These are phyloP conservation scores for Theobroma cacao DNA, from an alignment of 345 rosid species.

Conservation along the genomic window DNA sequence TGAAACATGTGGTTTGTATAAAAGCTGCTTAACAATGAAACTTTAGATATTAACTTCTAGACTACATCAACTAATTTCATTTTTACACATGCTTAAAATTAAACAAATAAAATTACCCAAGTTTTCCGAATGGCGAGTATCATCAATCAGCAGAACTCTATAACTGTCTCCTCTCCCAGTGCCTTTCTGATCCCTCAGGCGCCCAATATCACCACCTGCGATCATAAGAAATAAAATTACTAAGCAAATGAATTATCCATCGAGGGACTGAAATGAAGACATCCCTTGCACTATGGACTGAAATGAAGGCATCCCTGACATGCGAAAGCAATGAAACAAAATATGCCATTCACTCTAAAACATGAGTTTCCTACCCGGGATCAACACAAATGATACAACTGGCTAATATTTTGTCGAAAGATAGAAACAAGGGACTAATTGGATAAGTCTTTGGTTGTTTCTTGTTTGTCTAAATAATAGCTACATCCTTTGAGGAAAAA, in stretches of 20 bases:
- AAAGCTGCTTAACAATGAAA: not conserved
- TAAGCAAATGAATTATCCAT: not conserved
- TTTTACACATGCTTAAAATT: not conserved
- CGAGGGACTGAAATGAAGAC: not conserved
- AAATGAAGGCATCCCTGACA: not conserved
- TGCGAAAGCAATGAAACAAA: not conserved
- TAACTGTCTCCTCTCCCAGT: constrained; percentile 32
- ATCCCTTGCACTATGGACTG: not conserved
- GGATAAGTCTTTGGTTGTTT: not conserved
- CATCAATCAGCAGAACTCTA: constrained; percentile 32
- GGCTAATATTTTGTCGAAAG: not conserved
- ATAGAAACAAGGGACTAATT: not conserved
- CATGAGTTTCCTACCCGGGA: not conserved
- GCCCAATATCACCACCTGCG: constrained; percentile 38
- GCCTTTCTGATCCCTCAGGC: constrained; percentile 13
- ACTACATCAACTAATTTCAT: not conserved
- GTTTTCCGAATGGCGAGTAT: constrained; percentile 26
- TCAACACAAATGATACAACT: not conserved
- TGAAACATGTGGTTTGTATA: not conserved
- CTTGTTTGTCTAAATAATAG: too few species aligned
- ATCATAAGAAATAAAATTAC: not conserved
- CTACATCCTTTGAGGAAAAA: too few species aligned
- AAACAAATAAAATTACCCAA: constrained; percentile 20
- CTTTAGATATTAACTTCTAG: not conserved
- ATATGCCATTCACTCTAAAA: not conserved